These are phyloP conservation scores for Carpinus viminea DNA, from an alignment of 306 rosid species.

Conservation along the genomic window DNA sequence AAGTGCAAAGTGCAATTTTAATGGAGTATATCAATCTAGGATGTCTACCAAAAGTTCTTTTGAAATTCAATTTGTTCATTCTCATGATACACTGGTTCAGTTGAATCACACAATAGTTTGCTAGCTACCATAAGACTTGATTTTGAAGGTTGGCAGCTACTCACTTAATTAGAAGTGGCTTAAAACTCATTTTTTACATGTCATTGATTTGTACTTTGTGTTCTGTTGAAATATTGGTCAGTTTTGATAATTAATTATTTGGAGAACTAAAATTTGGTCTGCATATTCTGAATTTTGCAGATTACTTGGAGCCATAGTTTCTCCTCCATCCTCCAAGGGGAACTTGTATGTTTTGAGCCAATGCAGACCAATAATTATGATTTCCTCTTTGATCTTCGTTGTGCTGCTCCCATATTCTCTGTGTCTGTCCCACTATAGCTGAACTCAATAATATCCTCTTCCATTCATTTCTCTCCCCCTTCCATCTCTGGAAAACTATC, in stretches of 20 bases:
- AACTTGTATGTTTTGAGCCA: background rate
- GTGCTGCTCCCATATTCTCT: background rate
- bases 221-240: background rate
- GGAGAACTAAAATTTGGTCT: constrained; percentile 10
- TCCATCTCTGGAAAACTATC: background rate
- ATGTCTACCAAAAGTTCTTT: background rate
- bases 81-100: background rate
- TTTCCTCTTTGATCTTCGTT: no score
- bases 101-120: background rate
- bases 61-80: background rate
- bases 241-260: background rate
- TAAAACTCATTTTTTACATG: background rate
- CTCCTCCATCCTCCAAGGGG: background rate
- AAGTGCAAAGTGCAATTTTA: background rate
- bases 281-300: constrained; percentile 14
- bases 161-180: background rate
- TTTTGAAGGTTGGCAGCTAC: background rate
- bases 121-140: background rate
- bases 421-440: background rate
- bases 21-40: background rate
- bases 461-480: background rate
- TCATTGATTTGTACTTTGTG: background rate
- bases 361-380: background rate
- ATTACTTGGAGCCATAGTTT: constrained; percentile 7
- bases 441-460: background rate